Evolutionary conservation across 169 alveolate genomes (phyloP).

Genomic region (Fabrea salina): DNA sequence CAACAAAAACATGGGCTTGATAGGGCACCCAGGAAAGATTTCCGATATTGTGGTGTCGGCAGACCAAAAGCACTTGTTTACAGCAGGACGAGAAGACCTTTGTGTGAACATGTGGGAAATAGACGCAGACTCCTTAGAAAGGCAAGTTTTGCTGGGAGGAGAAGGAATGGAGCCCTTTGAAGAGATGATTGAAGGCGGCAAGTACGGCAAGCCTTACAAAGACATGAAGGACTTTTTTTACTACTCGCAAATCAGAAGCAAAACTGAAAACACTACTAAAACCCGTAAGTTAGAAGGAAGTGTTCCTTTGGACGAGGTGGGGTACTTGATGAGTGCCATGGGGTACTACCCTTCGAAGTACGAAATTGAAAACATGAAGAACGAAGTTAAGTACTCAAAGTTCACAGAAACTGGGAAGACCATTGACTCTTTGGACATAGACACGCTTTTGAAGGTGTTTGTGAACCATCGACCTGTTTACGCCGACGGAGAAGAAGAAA

Average conservation of each 20-base stretch:
- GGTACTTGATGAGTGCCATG: constrained; percentile 80
- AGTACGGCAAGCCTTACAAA: constrained; percentile 77
- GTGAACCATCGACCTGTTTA: constrained; percentile 79
- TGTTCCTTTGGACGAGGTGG: constrained; percentile 77
- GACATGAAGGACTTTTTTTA: constrained; percentile 85
- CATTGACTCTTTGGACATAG: constrained; percentile 68
- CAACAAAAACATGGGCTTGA: constrained; percentile 82
- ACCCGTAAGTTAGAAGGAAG: constrained; percentile 82
- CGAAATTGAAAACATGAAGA: constrained; percentile 82
- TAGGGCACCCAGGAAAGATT: constrained; percentile 81
- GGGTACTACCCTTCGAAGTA: constrained; percentile 83
- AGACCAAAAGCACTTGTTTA: constrained; percentile 75
- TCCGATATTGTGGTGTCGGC: constrained; percentile 72
- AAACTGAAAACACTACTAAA: constrained; percentile 84
- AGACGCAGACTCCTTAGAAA: constrained; percentile 75
- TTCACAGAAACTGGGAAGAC: constrained; percentile 73
- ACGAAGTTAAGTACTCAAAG: constrained; percentile 79
- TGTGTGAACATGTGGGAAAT: constrained; percentile 81
- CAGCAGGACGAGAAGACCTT: constrained; percentile 83
- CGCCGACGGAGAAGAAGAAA: constrained; percentile 70
- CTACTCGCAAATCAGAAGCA: constrained; percentile 79
- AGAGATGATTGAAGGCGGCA: constrained; percentile 82
- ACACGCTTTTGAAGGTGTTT: constrained; percentile 68
- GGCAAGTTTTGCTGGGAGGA: constrained; percentile 71
- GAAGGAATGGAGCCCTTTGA: constrained; percentile 78